Conservation (phyloP, 169 alveolate genomes). For the Besnoitia besnoiti region DNA sequence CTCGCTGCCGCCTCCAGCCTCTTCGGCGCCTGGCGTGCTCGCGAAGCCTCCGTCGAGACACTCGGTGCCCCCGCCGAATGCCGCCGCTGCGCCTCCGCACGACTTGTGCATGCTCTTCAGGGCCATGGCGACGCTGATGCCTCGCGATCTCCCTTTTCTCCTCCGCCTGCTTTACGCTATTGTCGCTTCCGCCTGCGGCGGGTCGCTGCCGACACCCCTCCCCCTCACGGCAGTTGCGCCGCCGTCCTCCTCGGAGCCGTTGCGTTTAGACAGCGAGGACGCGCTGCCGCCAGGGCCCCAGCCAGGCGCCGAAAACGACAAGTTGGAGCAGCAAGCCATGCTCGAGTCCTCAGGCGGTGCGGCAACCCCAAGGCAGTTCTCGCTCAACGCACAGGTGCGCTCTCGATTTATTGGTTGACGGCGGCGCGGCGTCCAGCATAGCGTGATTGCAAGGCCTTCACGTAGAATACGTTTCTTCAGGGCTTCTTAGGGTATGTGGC, state of each 20-base stretch:
- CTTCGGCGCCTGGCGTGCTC: background rate
- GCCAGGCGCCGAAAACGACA: background rate
- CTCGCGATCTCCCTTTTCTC: slow-evolving; percentile 50
- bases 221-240: background rate
- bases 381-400: background rate
- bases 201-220: background rate
- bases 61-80: background rate
- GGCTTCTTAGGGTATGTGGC: too few species aligned
- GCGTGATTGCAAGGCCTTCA: too few species aligned
- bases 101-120: slow-evolving; percentile 66
- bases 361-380: background rate
- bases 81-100: slow-evolving; percentile 34
- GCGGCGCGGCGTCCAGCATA: too few species aligned
- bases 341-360: background rate
- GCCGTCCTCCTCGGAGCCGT: background rate
- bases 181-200: slow-evolving; percentile 40
- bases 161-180: slow-evolving; percentile 49
- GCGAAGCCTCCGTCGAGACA: background rate
- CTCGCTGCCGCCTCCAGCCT: background rate
- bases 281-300: background rate
- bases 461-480: too few species aligned
- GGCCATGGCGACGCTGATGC: slow-evolving; percentile 57
- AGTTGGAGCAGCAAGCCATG: background rate
- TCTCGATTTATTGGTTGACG: too few species aligned
- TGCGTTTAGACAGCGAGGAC: background rate